Evolutionary conservation across 1,284 basidiomycete species (phyloP).

Genomic region (Moesziomyces globuligerus): DNA sequence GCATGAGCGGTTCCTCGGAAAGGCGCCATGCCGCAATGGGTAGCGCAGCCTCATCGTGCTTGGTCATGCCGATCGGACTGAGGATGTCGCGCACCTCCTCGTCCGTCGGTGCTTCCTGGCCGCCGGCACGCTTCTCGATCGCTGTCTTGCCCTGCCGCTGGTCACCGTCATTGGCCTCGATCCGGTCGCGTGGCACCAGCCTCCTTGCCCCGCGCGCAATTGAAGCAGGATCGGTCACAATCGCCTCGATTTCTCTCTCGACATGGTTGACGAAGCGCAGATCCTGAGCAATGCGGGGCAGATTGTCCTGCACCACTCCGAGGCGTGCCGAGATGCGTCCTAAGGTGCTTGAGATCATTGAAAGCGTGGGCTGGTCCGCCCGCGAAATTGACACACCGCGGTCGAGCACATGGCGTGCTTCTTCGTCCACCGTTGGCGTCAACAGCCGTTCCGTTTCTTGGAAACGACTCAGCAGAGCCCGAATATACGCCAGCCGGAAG

Average conservation of each 20-base stretch:
- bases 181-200: background rate
- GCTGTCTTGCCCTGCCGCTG: background rate
- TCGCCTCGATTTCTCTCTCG: constrained; percentile 5
- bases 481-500: background rate
- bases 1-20: background rate
- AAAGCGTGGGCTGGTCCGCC: background rate
- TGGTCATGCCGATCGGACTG: constrained; percentile 8
- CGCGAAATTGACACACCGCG: background rate
- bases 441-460: background rate
- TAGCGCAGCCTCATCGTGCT: constrained; percentile 1
- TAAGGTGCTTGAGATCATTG: background rate
- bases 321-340: background rate
- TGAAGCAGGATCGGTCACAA: background rate
- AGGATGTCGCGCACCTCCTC: background rate
- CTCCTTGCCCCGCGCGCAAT: background rate
- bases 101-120: background rate
- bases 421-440: constrained; percentile 10
- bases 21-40: constrained; percentile 15
- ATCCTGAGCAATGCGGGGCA: background rate
- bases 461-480: constrained; percentile 1
- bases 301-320: background rate
- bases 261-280: constrained; percentile 1
- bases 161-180: background rate
- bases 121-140: background rate
- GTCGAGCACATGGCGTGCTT: background rate